These are phyloP conservation scores for Monosporascus sp. DNA, from an alignment of 2,329 filamentous ascomycete genomes.

Conservation along the genomic window DNA sequence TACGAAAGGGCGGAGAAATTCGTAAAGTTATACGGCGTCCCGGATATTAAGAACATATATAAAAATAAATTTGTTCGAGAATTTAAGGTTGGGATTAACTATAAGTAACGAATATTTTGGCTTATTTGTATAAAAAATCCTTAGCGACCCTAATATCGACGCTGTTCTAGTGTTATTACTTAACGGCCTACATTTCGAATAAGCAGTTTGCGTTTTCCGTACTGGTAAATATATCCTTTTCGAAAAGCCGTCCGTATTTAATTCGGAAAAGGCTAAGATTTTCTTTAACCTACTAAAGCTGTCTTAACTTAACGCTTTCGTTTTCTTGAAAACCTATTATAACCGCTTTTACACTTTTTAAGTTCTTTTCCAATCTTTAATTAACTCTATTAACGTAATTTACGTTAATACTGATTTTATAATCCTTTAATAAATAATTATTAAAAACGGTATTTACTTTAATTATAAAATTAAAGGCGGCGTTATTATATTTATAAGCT, in stretches of 20 bases:
- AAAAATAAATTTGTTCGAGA: neutral
- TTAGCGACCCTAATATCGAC: constrained; percentile 31
- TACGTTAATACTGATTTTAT: constrained; percentile 18
- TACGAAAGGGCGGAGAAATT: neutral
- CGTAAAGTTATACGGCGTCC: neutral
- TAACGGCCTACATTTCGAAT: constrained; percentile 28
- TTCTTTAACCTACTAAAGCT: constrained; percentile 28
- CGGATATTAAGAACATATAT: neutral
- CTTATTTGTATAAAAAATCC: constrained; percentile 17
- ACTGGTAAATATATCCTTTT: constrained; percentile 41
- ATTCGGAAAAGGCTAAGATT: constrained; percentile 27
- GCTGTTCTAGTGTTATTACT: constrained; percentile 39
- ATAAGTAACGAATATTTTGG: constrained; percentile 35
- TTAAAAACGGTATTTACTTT: constrained; percentile 29
- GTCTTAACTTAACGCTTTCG: constrained; percentile 23
- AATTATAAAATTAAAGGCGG: constrained; percentile 11
- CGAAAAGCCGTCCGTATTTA: constrained; percentile 37
- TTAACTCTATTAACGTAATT: constrained; percentile 21
- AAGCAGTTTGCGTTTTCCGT: constrained; percentile 32
- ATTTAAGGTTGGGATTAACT: constrained; percentile 14
- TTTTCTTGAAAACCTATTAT: constrained; percentile 41
- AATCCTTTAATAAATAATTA: constrained; percentile 17
- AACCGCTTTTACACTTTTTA: constrained; percentile 34
- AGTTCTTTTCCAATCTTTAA: constrained; percentile 26
- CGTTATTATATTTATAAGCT: constrained; percentile 31